phyloP scores from a whole-genome alignment of 148 eudicot genomes.

The Rhododendron griersonianum region DNA sequence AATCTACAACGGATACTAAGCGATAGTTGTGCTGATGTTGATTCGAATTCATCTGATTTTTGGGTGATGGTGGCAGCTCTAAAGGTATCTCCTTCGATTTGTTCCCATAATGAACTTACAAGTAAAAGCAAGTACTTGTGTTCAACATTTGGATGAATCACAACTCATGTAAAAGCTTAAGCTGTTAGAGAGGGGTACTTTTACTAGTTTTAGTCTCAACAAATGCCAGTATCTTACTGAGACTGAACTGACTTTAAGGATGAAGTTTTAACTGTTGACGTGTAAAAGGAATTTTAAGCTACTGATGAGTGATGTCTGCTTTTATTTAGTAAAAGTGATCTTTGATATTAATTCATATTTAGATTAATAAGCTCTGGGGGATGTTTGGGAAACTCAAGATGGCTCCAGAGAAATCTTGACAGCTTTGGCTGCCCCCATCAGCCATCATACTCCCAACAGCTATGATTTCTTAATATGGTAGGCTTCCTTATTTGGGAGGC shows the following conservation, averaged over 20 bases:
- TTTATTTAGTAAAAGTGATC: neutral
- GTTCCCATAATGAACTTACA: neutral
- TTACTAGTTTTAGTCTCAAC: neutral
- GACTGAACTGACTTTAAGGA: neutral
- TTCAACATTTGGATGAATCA: neutral
- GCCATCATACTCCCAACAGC: neutral
- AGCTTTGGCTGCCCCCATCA: neutral
- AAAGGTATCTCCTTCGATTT: constrained; percentile 43
- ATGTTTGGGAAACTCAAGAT: neutral
- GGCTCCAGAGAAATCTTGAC: constrained; percentile 2
- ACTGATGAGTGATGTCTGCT: neutral
- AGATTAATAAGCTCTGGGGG: neutral
- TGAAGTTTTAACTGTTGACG: neutral
- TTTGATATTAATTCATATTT: neutral
- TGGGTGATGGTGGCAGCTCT: constrained; percentile 98
- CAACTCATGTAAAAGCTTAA: neutral
- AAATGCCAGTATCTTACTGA: neutral
- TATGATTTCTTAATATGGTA: neutral
- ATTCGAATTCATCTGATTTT: constrained; percentile 68
- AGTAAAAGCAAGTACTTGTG: neutral
- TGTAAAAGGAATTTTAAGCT: neutral
- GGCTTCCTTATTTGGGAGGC: neutral
- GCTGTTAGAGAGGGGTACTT: neutral
- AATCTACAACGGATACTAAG: constrained; percentile 53
- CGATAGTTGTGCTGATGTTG: constrained; percentile 71